Conservation (phyloP, 208 protist species). For the Trichomonas vaginalis region DNA sequence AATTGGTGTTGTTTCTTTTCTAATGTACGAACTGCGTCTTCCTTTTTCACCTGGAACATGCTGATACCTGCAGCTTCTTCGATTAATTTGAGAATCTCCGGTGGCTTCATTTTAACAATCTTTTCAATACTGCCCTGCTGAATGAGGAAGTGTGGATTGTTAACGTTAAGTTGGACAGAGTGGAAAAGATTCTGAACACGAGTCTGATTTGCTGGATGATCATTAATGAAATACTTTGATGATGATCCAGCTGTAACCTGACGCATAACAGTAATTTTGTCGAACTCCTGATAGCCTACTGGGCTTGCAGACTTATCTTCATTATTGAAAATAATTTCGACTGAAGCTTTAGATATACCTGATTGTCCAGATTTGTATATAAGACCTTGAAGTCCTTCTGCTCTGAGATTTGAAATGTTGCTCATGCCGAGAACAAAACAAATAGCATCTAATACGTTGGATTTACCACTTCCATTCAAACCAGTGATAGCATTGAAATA, state of each 20-base stretch:
- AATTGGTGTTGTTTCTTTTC: constrained; percentile 90
- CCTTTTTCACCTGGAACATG: constrained; percentile 94
- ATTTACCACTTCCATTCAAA: constrained; percentile 97
- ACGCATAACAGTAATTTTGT: constrained; percentile 87
- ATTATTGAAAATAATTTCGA: constrained; percentile 97
- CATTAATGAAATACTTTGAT: constrained; percentile 99
- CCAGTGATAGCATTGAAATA: constrained; percentile 99
- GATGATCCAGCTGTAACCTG: constrained; percentile 73
- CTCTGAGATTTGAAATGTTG: constrained; percentile 68
- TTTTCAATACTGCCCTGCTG: constrained; percentile 98
- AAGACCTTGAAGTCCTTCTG: constrained; percentile 69
- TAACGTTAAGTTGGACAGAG: constrained; percentile 97
- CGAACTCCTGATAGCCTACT: constrained; percentile 80
- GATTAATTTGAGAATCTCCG: constrained; percentile 89
- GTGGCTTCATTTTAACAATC: constrained; percentile 98
- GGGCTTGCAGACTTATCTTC: constrained; percentile 64
- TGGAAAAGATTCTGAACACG: constrained; percentile 96
- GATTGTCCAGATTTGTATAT: constrained; percentile 98
- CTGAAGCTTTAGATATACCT: constrained; percentile 90
- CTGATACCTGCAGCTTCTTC: constrained; percentile 97
- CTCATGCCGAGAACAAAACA: constrained; percentile 99
- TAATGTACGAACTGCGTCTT: constrained; percentile 76
- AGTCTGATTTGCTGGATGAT: constrained; percentile 71
- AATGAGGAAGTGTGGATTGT: constrained; percentile 99
- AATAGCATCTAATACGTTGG: constrained; percentile 98